These are phyloP conservation scores for Daldinia decipiens DNA, from an alignment of 495 filamentous ascomycete genomes.

Conservation along the genomic window DNA sequence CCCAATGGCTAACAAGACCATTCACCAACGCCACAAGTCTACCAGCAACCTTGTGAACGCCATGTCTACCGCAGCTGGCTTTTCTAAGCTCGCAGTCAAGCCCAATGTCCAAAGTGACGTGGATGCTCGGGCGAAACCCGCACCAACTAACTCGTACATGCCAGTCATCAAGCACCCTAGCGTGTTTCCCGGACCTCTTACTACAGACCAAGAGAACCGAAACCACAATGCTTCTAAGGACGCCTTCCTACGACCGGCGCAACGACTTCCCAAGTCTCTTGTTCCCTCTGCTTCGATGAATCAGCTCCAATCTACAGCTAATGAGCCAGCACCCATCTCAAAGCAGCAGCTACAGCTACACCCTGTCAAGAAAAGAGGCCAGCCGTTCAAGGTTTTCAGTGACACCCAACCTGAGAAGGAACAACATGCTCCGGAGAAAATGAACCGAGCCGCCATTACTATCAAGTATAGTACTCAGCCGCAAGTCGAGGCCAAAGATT, in stretches of 20 bases:
- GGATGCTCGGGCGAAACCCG: constrained; percentile 72
- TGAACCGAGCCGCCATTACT: background rate
- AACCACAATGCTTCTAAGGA: constrained; percentile 59
- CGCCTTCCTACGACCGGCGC: constrained; percentile 69
- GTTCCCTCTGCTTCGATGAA: constrained; percentile 59
- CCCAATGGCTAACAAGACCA: constrained; percentile 65
- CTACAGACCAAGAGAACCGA: constrained; percentile 57
- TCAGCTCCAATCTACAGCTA: constrained; percentile 45
- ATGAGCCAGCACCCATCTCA: constrained; percentile 45
- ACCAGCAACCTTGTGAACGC: constrained; percentile 71
- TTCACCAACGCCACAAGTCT: constrained; percentile 86
- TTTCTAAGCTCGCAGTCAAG: constrained; percentile 70
- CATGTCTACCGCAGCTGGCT: constrained; percentile 60
- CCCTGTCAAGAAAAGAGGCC: constrained; percentile 63
- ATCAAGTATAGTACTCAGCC: constrained; percentile 7
- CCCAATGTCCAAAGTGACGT: constrained; percentile 83
- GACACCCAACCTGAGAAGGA: constrained; percentile 57
- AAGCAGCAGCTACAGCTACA: constrained; percentile 52
- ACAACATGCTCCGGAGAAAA: constrained; percentile 1
- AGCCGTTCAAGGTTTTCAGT: constrained; percentile 70
- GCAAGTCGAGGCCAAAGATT: constrained; percentile 3
- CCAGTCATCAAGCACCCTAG: constrained; percentile 5
- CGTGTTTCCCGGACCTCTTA: constrained; percentile 45
- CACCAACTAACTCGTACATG: constrained; percentile 3
- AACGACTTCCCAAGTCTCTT: constrained; percentile 67